These are phyloP conservation scores for Neurospora sp. DNA, from an alignment of 2,329 filamentous ascomycete genomes.

Conservation along the genomic window DNA sequence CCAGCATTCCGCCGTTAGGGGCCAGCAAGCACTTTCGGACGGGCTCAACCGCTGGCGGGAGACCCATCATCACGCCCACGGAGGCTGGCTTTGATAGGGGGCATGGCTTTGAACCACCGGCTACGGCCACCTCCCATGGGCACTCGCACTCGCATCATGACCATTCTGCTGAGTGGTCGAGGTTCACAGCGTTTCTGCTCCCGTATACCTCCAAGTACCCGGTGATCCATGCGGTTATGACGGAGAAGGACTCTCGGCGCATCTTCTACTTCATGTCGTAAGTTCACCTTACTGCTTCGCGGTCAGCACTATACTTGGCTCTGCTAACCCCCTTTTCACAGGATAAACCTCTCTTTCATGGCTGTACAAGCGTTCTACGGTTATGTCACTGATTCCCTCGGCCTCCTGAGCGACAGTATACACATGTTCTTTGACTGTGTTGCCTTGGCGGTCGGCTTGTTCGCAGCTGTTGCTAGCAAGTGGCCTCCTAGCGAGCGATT, in stretches of 20 bases:
- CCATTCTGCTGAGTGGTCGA: constrained; percentile 45
- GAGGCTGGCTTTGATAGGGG: constrained; percentile 19
- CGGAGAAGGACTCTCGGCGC: constrained; percentile 82
- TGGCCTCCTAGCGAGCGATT: constrained; percentile 86
- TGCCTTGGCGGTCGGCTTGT: constrained; percentile 78
- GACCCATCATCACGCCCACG: constrained; percentile 26
- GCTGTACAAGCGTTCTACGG: constrained; percentile 88
- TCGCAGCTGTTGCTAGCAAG: constrained; percentile 90
- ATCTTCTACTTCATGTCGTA: constrained; percentile 97
- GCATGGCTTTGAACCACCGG: constrained; percentile 21
- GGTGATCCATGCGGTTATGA: constrained; percentile 73
- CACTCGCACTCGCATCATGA: constrained; percentile 11
- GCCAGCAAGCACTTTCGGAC: constrained; percentile 31
- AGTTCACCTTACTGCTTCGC: constrained; percentile 22
- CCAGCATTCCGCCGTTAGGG: constrained; percentile 24
- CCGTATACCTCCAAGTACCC: constrained; percentile 60
- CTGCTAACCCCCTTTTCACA: constrained; percentile 26
- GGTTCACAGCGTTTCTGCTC: constrained; percentile 64
- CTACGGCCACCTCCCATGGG: constrained; percentile 6
- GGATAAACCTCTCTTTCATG: constrained; percentile 94
- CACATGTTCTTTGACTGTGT: constrained; percentile 99
- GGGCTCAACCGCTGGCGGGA: constrained; percentile 30
- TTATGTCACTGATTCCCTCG: constrained; percentile 83
- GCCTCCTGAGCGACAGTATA: constrained; percentile 92
- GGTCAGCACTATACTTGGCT: neutral